A percentile compares a stretch with the other conserved stretches of the same genome.
phyloP scores from a whole-genome alignment of 164 flowering plant species.

The Amborella trichopoda region DNA sequence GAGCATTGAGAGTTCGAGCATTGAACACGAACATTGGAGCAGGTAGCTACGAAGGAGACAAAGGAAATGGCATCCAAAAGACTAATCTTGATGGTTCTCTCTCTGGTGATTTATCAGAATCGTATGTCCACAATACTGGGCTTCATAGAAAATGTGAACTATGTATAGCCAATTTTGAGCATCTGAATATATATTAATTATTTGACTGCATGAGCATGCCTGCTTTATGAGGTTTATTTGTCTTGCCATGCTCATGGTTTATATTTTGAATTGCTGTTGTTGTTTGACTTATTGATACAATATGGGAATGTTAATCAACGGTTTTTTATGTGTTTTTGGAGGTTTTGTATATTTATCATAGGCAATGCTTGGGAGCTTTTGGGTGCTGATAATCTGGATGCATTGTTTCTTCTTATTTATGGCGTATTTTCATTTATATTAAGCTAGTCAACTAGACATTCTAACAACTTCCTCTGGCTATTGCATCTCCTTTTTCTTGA shows the following conservation, averaged over 20 bases:
- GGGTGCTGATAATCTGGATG: too few species aligned
- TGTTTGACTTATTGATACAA: not conserved
- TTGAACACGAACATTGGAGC: constrained; percentile 63
- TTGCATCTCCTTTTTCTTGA: too few species aligned
- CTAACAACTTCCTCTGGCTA: too few species aligned
- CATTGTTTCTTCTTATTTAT: too few species aligned
- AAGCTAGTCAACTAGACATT: too few species aligned
- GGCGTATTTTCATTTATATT: too few species aligned
- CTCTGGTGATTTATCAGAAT: constrained; percentile 24
- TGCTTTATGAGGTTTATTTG: not conserved
- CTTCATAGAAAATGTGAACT: not conserved
- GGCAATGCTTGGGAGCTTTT: too few species aligned
- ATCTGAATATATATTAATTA: not conserved
- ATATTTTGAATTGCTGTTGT: not conserved
- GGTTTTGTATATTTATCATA: too few species aligned
- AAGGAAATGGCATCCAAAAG: constrained; percentile 27
- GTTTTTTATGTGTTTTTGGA: too few species aligned
- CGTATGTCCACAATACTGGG: constrained; percentile 27
- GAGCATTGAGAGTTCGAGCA: constrained; percentile 47
- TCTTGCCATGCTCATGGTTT: not conserved
- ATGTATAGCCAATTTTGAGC: not conserved
- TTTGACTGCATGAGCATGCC: not conserved
- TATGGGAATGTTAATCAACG: not conserved
- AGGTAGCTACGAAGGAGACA: constrained; percentile 42
- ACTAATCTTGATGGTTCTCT: constrained; percentile 10